Base-by-base conservation (phyloP, 768 basidiomycete species). In the Lyophyllum shimeji region DNA sequence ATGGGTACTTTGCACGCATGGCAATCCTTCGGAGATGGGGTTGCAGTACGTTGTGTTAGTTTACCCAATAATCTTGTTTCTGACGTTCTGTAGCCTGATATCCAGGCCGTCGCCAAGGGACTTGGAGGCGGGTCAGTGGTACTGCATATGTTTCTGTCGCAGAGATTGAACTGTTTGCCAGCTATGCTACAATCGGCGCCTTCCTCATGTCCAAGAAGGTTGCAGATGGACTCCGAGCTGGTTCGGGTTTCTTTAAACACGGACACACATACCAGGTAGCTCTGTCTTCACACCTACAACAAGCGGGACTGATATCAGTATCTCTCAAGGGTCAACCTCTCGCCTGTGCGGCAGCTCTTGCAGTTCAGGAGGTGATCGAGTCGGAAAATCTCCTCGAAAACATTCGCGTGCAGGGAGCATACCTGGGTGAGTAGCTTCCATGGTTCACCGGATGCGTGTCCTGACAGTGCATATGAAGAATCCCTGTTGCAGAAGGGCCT, bases 81-180 rank as follows among this genome's bases (percentile, higher is more conserved):
- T 53, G 29, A 50, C 33, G 17, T 57, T 23, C 18, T 54, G 1
- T 58, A 80, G 79, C 93, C 94, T 39, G 93, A 95, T 71, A 77
- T 95, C 27, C 93, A 95, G 71, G 89, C 90, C 7, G 79, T 95
- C 27, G 94, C 93, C 0, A 95, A 96, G 69, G 92, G 93, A 13
- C 81, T 95, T 7, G 93, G 91, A 46, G 93, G 92, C 71, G 93
- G 93, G 85, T 91, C 68, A 62, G 81, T 34, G 39, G 29, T n/a
- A 13, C 12, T 18, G 25, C 15, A 53, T 5, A 34, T 40, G 18
- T 17, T 11, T 18, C 34, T 46, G 18, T 29, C 21, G 15, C 25
- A 48, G 13, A 11, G 48, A 25, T 46, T 53, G 23, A 53, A 25
- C 3, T 43, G n/a, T 21, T 27, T 1, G 24, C 39, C 60, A 91